Percentiles rank a stretch among this genome's conserved stretches.
Evolutionary conservation across 2,329 filamentous ascomycete species (phyloP).

Genomic region (Trichoderma afroharzianum): DNA sequence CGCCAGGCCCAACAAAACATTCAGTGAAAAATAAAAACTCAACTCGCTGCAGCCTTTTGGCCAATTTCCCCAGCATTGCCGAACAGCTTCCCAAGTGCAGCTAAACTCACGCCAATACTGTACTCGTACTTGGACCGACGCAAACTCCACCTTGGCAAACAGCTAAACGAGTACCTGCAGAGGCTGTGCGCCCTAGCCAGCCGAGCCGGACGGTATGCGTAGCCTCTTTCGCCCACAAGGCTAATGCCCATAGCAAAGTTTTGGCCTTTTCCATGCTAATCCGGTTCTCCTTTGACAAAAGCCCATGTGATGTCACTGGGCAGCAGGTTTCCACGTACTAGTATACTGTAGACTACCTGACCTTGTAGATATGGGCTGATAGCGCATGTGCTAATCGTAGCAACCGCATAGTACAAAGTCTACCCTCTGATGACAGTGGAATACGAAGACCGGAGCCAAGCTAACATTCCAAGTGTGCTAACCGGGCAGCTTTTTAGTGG

Average conservation of each 20-base stretch:
- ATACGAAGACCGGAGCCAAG: background rate
- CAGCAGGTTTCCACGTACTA: background rate
- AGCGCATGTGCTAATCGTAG: background rate
- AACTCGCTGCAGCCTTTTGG: background rate
- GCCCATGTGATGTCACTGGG: background rate
- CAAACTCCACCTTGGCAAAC: background rate
- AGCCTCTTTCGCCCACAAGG: background rate
- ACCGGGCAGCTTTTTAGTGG: background rate
- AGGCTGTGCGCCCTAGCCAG: slow-evolving; percentile 6
- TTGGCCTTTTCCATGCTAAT: background rate
- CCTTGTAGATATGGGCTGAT: background rate
- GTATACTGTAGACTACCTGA: background rate
- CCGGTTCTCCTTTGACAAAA: background rate
- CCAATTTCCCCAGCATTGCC: background rate
- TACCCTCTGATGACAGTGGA: background rate
- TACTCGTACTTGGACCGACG: background rate
- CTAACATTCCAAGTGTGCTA: background rate
- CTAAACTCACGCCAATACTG: background rate
- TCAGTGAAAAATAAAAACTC: background rate
- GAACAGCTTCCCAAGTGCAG: background rate
- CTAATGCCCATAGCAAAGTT: background rate
- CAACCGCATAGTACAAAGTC: background rate
- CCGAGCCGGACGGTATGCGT: background rate
- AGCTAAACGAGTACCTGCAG: slow-evolving; percentile 1
- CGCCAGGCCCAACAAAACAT: background rate